Evolutionary conservation across 2,329 filamentous ascomycete species (phyloP), one percentile per base, ranked within the genome.

Genomic region (Fusarium sp.): DNA sequence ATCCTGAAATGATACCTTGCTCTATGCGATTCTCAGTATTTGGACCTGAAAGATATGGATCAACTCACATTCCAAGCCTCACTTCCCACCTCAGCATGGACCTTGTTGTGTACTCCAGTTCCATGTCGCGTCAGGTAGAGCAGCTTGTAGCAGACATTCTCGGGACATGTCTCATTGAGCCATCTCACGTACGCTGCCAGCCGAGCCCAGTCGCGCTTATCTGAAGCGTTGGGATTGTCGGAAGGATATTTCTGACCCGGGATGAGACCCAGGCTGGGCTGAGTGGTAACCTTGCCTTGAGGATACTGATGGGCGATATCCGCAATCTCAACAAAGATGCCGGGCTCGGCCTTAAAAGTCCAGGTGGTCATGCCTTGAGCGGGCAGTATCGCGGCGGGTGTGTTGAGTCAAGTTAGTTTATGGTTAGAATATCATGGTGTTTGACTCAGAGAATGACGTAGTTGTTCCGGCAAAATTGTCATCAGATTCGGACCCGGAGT

Each of bases 61-160:
- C 14, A 18, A 77, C 81, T 68, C 71, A 84, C 84, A 78, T 91
- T 87, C 89, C 90, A 91, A 13, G 84, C 87, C 5, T 84, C 83
- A 0, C 86, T 89, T 45, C 89, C 89, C 66, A 90, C 90, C 73
- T 86, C 87, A n/a, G 84, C 82, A 73, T 90, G 87, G 63, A 88
- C 88, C 62, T 82, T 81, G 66, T 86, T 86, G 58, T 86, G 84
- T 62, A 78, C 82, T 27, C 89, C 90, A 74, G 89, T 83, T 16
- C 90, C 90, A 76, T 91, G 90, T 16, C 90, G 85, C 25, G 87
- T 89, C 66, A 91, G 81, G 69, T 82, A 85, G 13, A 91, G 69
- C 14, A 91, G 83, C 65, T 89, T 88, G 81, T 90, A 92, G 16
- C 78, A 79, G n/a, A 86, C 85, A 62, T 82, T 84, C 5, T 80